Evolutionary conservation across 331 rosid genomes (phyloP).

Genomic region (Quercus phellos): DNA sequence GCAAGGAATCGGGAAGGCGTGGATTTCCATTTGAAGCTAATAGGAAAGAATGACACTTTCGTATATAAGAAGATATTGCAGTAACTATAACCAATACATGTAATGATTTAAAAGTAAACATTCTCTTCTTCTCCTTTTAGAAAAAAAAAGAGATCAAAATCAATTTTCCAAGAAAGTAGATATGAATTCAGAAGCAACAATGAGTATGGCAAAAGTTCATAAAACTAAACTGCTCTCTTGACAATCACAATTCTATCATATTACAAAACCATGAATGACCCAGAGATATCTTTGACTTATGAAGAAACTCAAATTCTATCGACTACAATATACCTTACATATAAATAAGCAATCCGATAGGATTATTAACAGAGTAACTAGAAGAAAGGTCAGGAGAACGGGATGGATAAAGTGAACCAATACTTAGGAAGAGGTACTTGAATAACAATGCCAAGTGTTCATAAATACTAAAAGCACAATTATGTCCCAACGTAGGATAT

Average conservation of each 20-base stretch:
- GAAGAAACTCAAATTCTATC: not conserved
- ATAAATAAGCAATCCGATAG: not conserved
- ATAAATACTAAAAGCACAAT: not conserved
- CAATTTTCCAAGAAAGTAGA: not conserved
- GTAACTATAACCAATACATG: constrained; percentile 12
- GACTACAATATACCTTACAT: not conserved
- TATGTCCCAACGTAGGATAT: not conserved
- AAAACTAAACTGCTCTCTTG: not conserved
- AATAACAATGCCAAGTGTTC: not conserved
- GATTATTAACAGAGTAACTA: not conserved
- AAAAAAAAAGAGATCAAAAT: not conserved
- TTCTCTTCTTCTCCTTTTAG: too few species aligned
- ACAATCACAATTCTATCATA: not conserved
- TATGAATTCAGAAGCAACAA: not conserved
- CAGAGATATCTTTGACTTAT: not conserved
- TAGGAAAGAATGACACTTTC: constrained; percentile 27
- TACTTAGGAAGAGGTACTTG: not conserved
- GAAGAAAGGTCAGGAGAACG: not conserved
- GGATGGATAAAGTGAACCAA: not conserved
- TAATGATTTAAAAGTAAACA: not conserved
- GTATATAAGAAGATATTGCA: constrained; percentile 24
- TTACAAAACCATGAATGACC: not conserved
- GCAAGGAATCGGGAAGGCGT: constrained; percentile 99
- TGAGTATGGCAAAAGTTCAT: not conserved
- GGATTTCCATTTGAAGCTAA: constrained; percentile 99